Evolutionary conservation across 2,329 filamentous ascomycete species (phyloP).

Genomic region (Juglanconis oblonga): DNA sequence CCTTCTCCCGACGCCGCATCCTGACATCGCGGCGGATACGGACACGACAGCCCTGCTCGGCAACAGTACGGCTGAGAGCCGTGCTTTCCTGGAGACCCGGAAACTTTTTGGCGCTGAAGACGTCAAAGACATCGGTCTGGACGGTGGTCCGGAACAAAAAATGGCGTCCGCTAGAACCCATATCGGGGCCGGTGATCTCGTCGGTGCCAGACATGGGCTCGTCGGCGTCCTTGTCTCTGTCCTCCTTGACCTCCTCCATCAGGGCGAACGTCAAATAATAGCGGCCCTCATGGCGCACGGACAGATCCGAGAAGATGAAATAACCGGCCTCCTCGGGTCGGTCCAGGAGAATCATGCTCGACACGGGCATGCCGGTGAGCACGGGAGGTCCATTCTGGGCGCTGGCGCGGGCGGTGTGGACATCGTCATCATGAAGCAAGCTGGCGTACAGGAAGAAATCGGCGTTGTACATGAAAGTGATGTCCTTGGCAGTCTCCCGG

Average conservation of each 20-base stretch:
- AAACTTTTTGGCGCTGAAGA: constrained; percentile 98
- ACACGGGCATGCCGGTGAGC: constrained; percentile 89
- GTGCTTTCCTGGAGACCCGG: constrained; percentile 91
- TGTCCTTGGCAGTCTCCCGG: constrained; percentile 60
- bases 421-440: constrained; percentile 77
- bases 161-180: constrained; percentile 9
- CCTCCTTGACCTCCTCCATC: constrained; percentile 89
- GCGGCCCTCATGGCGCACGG: constrained; percentile 89
- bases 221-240: constrained; percentile 67
- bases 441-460: constrained; percentile 98
- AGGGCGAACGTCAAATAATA: constrained; percentile 91
- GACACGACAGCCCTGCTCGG: constrained; percentile 94
- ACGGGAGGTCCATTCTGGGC: constrained; percentile 75
- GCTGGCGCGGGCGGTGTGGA: constrained; percentile 72
- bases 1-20: constrained; percentile 49
- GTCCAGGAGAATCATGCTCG: constrained; percentile 93
- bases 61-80: constrained; percentile 80
- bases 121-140: constrained; percentile 82
- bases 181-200: constrained; percentile 29
- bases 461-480: constrained; percentile 90
- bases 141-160: constrained; percentile 16
- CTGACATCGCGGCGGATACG: constrained; percentile 79
- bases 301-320: constrained; percentile 96
- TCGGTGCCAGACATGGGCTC: constrained; percentile 34
- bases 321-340: constrained; percentile 79